phyloP scores from a whole-genome alignment of 139 green algal genomes.

The Nannochloris sp. region DNA sequence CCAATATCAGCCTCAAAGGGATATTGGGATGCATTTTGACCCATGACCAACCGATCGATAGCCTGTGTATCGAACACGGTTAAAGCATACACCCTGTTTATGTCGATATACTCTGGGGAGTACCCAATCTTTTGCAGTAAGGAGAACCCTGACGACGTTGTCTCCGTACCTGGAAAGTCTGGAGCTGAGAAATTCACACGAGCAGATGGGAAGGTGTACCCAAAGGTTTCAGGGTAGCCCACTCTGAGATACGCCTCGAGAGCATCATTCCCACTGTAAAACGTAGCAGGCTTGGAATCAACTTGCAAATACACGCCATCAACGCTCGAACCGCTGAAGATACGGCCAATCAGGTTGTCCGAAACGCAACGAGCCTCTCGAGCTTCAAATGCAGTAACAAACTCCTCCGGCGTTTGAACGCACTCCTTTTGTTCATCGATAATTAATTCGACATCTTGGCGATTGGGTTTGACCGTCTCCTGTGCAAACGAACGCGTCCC shows the following conservation, averaged over 20 bases:
- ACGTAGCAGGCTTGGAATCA: not conserved
- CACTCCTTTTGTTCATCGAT: not conserved
- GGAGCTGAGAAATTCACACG: not conserved
- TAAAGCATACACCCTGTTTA: not conserved
- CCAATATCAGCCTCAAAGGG: not conserved
- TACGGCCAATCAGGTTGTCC: not conserved
- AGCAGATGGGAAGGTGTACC: not conserved
- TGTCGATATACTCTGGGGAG: not conserved
- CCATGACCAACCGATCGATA: not conserved
- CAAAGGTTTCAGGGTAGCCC: not conserved
- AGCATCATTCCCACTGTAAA: not conserved
- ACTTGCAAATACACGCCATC: not conserved
- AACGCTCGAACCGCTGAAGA: not conserved
- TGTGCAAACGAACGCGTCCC: not conserved
- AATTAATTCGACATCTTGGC: not conserved
- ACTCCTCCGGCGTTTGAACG: not conserved
- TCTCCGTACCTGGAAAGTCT: not conserved
- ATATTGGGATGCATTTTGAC: not conserved
- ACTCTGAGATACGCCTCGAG: not conserved
- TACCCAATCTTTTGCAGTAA: not conserved
- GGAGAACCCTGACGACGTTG: not conserved
- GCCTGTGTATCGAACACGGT: not conserved
- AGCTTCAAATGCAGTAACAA: not conserved
- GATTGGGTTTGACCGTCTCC: not conserved
- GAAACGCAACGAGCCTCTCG: not conserved